Evolutionary conservation across 371 early-diverging fungal species (phyloP).

Genomic region (Dentiscutata heterogama): DNA sequence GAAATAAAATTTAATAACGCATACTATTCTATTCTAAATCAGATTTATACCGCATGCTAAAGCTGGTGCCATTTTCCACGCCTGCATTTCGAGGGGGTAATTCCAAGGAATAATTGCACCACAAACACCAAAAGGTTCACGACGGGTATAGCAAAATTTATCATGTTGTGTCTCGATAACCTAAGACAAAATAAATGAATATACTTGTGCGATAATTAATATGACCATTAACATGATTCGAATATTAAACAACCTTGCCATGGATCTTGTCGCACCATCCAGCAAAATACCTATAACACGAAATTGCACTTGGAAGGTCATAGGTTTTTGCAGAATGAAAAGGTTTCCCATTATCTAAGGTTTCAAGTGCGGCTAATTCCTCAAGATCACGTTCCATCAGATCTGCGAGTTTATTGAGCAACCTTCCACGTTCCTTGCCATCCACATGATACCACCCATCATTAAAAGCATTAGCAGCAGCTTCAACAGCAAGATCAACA

Average conservation of each 20-base stretch:
- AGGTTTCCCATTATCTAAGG: conserved; percentile 90
- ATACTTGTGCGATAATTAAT: too few species aligned
- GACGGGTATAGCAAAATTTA: conserved; percentile 69
- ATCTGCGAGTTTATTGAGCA: conserved; percentile 71
- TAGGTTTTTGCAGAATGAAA: conserved; percentile 65
- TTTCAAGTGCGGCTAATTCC: conserved; percentile 82
- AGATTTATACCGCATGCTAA: conserved; percentile 65
- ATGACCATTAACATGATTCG: too few species aligned
- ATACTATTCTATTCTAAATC: conserved; percentile 1
- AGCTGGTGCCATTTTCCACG: conserved; percentile 92
- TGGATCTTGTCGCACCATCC: conserved; percentile 87
- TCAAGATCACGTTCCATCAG: conserved; percentile 76
- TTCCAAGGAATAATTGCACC: conserved; percentile 87
- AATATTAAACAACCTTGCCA: conserved; percentile 51
- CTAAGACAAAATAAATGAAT: too few species aligned
- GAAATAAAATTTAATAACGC: background rate
- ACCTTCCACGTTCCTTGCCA: conserved; percentile 53
- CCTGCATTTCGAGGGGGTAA: conserved; percentile 83
- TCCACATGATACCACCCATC: conserved; percentile 57
- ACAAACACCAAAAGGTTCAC: conserved; percentile 84
- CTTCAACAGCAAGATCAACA: conserved; percentile 61
- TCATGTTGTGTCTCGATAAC: conserved; percentile 40
- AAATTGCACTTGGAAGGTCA: conserved; percentile 75
- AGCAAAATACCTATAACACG: conserved; percentile 82
- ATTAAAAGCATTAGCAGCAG: conserved; percentile 57